Evolutionary conservation across 2,329 filamentous ascomycete species (phyloP).

Genomic region (Trichocomaceae sp.): DNA sequence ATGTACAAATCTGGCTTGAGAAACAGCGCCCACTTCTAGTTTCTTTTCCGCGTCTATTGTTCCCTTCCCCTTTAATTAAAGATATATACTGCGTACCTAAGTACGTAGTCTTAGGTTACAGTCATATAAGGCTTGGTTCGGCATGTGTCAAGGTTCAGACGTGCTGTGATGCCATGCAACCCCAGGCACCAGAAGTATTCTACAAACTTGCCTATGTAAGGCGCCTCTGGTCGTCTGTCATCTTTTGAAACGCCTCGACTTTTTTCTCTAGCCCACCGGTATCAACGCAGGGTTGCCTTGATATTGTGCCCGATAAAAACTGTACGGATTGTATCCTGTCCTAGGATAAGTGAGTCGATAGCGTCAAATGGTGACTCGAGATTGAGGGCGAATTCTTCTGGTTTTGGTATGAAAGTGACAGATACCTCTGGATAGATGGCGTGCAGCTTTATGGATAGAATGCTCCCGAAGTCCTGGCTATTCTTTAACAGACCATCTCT

Average conservation of each 20-base stretch:
- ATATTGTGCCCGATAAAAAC: not conserved
- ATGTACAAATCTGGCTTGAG: too few species aligned
- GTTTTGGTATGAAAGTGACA: constrained; percentile 2
- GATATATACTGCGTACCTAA: too few species aligned
- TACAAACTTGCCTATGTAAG: not conserved
- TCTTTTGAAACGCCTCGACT: not conserved
- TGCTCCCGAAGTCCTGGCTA: not conserved
- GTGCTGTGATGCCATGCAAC: too few species aligned
- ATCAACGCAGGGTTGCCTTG: constrained; percentile 1
- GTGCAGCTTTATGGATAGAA: too few species aligned
- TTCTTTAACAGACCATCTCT: not conserved
- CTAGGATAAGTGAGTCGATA: not conserved
- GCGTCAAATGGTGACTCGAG: not conserved
- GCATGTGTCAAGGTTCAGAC: too few species aligned
- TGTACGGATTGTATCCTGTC: not conserved
- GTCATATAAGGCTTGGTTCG: too few species aligned
- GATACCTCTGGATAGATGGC: not conserved
- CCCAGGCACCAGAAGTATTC: not conserved
- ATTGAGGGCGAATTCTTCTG: not conserved
- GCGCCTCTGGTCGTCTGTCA: not conserved
- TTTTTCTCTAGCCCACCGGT: not conserved
- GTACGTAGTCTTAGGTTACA: too few species aligned
- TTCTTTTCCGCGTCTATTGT: too few species aligned
- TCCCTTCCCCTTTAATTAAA: too few species aligned
- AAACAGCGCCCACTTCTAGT: too few species aligned